Percentiles rank a stretch among this genome's conserved stretches.
These are phyloP conservation scores for Tephrocybe sp. DNA, from an alignment of 768 basidiomycete genomes.

Conservation along the genomic window DNA sequence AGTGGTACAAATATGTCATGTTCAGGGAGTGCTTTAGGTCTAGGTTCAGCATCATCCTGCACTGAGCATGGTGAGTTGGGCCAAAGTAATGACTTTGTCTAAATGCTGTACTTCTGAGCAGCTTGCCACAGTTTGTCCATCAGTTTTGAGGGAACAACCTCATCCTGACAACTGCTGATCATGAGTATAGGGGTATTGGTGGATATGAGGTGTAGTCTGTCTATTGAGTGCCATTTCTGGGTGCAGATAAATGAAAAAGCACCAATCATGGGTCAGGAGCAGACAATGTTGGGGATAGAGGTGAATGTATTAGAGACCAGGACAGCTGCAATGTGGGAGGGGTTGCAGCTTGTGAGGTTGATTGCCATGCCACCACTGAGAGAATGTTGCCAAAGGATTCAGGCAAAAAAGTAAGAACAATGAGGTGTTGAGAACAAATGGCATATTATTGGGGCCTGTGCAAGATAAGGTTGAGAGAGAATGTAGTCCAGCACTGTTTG, in stretches of 20 bases:
- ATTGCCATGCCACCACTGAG: conserved; percentile 90
- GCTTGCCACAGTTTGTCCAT: conserved; percentile 64
- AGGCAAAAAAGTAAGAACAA: background rate
- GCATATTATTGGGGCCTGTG: conserved; percentile 58
- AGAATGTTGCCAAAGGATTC: conserved; percentile 74
- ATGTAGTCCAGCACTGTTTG: conserved; percentile 78
- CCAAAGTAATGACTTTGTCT: too few species aligned
- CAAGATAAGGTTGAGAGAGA: conserved; percentile 51
- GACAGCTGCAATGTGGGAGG: conserved; percentile 64
- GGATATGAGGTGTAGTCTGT: conserved; percentile 57
- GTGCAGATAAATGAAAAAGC: conserved; percentile 72
- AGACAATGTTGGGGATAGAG: conserved; percentile 73
- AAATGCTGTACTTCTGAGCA: conserved; percentile 37
- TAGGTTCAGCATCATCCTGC: too few species aligned
- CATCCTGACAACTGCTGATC: conserved; percentile 63
- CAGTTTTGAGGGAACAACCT: conserved; percentile 60
- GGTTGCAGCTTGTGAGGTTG: conserved; percentile 74
- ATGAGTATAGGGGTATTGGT: conserved; percentile 65
- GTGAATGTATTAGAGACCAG: conserved; percentile 90
- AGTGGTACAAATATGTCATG: too few species aligned
- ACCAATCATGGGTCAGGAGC: conserved; percentile 62
- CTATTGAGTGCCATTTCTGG: conserved; percentile 78
- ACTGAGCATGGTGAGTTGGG: too few species aligned
- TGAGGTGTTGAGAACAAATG: background rate
- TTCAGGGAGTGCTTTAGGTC: too few species aligned